Conservation (phyloP, 2,329 filamentous ascomycete species). For the Emergomyces orientalis region DNA sequence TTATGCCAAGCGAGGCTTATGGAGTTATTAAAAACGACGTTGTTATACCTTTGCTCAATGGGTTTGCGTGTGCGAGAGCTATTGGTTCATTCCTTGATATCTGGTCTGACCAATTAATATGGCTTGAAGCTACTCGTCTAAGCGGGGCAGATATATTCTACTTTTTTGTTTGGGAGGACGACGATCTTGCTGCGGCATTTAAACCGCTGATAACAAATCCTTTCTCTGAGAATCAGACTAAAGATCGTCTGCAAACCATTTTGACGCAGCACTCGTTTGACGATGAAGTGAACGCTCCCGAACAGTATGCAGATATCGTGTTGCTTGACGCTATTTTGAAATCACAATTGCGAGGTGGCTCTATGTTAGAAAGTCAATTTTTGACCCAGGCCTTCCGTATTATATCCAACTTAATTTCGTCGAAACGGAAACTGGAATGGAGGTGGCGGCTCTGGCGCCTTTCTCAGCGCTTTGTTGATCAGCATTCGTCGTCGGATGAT, state of each 20-base stretch:
- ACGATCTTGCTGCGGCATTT: slow-evolving; percentile 33
- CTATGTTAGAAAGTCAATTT: neutral
- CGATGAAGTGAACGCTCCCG: slow-evolving; percentile 21
- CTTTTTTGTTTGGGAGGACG: slow-evolving; percentile 39
- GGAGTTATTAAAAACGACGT: slow-evolving; percentile 30
- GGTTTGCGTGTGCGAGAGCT: slow-evolving; percentile 35
- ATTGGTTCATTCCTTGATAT: slow-evolving; percentile 31
- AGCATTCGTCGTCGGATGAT: slow-evolving; percentile 20
- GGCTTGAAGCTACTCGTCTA: slow-evolving; percentile 28
- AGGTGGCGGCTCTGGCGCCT: slow-evolving; percentile 36
- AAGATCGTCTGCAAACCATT: slow-evolving; percentile 25
- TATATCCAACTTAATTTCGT: slow-evolving; percentile 22
- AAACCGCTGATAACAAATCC: slow-evolving; percentile 26
- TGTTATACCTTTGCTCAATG: slow-evolving; percentile 32
- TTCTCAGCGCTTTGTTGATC: slow-evolving; percentile 26
- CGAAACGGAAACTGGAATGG: slow-evolving; percentile 28
- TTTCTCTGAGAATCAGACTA: slow-evolving; percentile 23
- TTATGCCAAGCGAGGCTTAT: slow-evolving; percentile 20
- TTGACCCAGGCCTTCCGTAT: slow-evolving; percentile 6
- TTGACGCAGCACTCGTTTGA: slow-evolving; percentile 22
- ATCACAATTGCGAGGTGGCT: slow-evolving; percentile 10
- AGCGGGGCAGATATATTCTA: slow-evolving; percentile 17
- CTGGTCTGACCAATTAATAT: slow-evolving; percentile 34
- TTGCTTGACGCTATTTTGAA: slow-evolving; percentile 5
- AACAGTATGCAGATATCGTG: slow-evolving; percentile 4